Evolutionary conservation across 2,329 filamentous ascomycete genomes (phyloP).

Genomic region (Monosporascus sp.): DNA sequence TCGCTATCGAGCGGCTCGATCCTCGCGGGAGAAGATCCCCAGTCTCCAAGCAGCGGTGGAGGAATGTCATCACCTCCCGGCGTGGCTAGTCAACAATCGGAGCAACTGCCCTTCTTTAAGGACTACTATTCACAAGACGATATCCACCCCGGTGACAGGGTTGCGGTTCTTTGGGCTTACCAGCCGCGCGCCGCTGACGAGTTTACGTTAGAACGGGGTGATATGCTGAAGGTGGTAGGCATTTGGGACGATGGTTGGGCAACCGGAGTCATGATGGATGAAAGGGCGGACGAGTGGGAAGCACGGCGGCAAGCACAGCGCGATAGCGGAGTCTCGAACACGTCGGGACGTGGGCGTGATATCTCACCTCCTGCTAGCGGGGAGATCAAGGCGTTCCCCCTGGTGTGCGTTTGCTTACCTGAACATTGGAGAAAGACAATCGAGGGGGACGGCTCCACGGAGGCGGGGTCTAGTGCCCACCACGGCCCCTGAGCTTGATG

Average conservation of each 20-base stretch:
- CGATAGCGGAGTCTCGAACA: slow-evolving; percentile 89
- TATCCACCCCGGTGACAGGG: slow-evolving; percentile 84
- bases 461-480: slow-evolving; percentile 45
- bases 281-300: slow-evolving; percentile 87
- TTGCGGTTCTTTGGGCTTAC: slow-evolving; percentile 93
- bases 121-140: slow-evolving; percentile 98
- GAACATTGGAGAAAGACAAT: slow-evolving; percentile 97
- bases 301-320: slow-evolving; percentile 69
- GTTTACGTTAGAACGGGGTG: slow-evolving; percentile 86
- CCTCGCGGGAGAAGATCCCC: slow-evolving; percentile 63
- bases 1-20: slow-evolving; percentile 83
- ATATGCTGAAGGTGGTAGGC: slow-evolving; percentile 96
- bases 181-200: slow-evolving; percentile 90
- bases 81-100: slow-evolving; percentile 82
- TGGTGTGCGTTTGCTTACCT: slow-evolving; percentile 92
- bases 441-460: slow-evolving; percentile 74
- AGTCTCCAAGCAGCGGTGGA: slow-evolving; percentile 67
- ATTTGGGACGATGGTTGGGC: slow-evolving; percentile 99
- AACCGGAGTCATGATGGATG: slow-evolving; percentile 77
- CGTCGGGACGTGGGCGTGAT: slow-evolving; percentile 55
- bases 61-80: slow-evolving; percentile 82
- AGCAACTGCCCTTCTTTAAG: slow-evolving; percentile 94
- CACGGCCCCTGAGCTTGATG: slow-evolving; percentile 19
- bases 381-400: slow-evolving; percentile 95
- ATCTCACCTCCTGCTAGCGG: slow-evolving; percentile 61